Base-by-base conservation (phyloP, 1,284 basidiomycete genomes). In the Gymnopus androsaceus region DNA sequence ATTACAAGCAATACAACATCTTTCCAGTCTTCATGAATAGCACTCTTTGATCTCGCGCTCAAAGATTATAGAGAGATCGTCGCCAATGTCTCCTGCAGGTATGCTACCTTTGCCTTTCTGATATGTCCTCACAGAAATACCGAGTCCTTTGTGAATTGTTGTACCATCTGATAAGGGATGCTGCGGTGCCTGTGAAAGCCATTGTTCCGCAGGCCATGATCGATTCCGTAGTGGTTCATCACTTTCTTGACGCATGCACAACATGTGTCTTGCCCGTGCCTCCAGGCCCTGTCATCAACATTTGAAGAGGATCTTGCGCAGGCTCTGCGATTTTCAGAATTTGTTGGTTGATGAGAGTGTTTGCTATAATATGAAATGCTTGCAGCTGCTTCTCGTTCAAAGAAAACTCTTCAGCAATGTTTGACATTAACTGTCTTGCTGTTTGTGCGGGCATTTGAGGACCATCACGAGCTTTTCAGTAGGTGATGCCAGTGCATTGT, bases 171-270 rank as follows among this genome's bases (percentile, higher is more conserved):
- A 69, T 67, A 0, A 64, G 28, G 12, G 52, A 37, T 12, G 68
- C 68, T 34, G 67, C 66, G 27, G 61, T 62, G 0, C 68, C 67
- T 31, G 67, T 69, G 8, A 67, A 67, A 11, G 66, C 69, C 12
- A 67, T 33, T n/a, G 34, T 63, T 66, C 14, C 63, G 28, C 27
- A 70, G 61, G n/a, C 41, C 48, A 55, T 71, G 62, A 0, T 47
- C 61, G 40, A 44, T 58, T 5, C 56, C 51, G 59, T 64, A 67
- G 9, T 25, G 14, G n/a, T 34, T 21, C 65, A 71, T 66, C 0
- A 71, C 51, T 12, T 42, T 15, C 36, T 65, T 56, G 1, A 71
- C 28, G 68, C 65, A 19, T 60, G 51, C 0, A 69, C 63, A 44
- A 44, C 25, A 23, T 47, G 45, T 25, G 45, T 47, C 31, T 47